Base-by-base conservation (phyloP, 208 protist genomes). In the Acanthamoeba lenticulata region DNA sequence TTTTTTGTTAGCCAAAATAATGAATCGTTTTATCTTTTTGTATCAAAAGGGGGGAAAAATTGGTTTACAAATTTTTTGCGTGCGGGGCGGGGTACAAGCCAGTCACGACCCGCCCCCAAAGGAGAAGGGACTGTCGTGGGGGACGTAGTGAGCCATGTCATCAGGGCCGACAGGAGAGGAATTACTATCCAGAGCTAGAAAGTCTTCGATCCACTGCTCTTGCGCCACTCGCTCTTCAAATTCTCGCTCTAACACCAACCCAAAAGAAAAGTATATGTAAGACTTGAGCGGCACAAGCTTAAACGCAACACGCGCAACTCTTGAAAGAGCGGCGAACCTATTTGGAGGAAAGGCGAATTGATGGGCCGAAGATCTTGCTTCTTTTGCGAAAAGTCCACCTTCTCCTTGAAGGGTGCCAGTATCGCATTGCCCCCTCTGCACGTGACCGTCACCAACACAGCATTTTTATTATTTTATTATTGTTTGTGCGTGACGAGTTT, bases 301-400 rank as follows among this genome's bases (percentile, higher is more conserved):
- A n/a, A n/a, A n/a, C n/a, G n/a, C n/a, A n/a, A n/a, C n/a, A n/a
- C n/a, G n/a, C n/a, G n/a, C n/a, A n/a, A n/a, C n/a, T n/a, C n/a
- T n/a, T n/a, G n/a, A n/a, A n/a, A n/a, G n/a, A n/a, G n/a, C n/a
- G n/a, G n/a, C 67, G 34, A 42, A 77, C 67, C 67, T 2, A 44
- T 34, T 77, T 77, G 67, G 13, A 77, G 67, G 67, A 77, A 77
- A 34, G 67, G 67, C 17, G 67, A 77, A 29, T 77, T 77, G 67
- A 77, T 77, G 17, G 67, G 67, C 67, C 67, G 34, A 9, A 77
- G 67, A 27, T 77, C 67, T 29, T 77, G 67, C 67, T 77, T 77
- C 34, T 77, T 77, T 34, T 77, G 67, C 29, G 67, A 77, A 34
- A 77, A 77, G 67, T 77, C 67, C 19, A 77, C 67, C 67, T 77